A percentile compares a stretch with the other conserved stretches of the same genome.
phyloP scores from a whole-genome alignment of 345 rosid genomes.

The Salix dunnii region DNA sequence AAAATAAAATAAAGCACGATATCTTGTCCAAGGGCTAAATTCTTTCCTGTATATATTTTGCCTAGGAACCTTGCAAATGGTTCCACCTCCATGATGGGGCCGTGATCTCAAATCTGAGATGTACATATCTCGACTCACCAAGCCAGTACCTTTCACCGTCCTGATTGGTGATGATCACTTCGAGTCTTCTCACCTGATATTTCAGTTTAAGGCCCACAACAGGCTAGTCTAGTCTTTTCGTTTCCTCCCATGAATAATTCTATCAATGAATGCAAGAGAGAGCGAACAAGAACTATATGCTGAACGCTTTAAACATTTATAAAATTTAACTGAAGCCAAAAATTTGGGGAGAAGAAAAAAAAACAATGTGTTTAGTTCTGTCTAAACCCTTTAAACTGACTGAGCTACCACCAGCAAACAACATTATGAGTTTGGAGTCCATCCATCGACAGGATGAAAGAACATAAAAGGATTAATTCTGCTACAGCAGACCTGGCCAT shows the following conservation, averaged over 20 bases:
- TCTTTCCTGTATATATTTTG: too few relatives aligned
- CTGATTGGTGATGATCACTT: too few relatives aligned
- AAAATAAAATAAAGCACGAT: too few relatives aligned
- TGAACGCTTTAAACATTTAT: neutral
- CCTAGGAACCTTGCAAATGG: too few relatives aligned
- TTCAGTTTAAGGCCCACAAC: neutral
- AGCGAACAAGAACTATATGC: neutral
- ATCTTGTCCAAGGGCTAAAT: too few relatives aligned
- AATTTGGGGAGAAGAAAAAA: conserved; percentile 23
- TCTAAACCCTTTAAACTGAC: conserved; percentile 18
- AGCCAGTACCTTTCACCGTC: neutral
- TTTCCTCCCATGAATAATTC: neutral
- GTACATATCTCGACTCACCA: neutral
- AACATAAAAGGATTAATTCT: conserved; percentile 28
- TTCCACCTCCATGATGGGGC: too few relatives aligned
- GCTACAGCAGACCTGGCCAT: conserved; percentile 22
- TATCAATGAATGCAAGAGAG: neutral
- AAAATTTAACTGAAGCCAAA: conserved; percentile 25
- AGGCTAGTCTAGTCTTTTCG: neutral
- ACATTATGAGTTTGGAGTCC: conserved; percentile 38
- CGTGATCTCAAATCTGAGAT: too few relatives aligned
- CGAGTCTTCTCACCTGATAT: too few relatives aligned
- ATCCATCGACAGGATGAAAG: conserved; percentile 26
- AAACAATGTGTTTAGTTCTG: conserved; percentile 14
- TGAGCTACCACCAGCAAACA: conserved; percentile 15